Base-by-base conservation (phyloP, 108 stramenopile genomes). In the Skeletonema costatum region DNA sequence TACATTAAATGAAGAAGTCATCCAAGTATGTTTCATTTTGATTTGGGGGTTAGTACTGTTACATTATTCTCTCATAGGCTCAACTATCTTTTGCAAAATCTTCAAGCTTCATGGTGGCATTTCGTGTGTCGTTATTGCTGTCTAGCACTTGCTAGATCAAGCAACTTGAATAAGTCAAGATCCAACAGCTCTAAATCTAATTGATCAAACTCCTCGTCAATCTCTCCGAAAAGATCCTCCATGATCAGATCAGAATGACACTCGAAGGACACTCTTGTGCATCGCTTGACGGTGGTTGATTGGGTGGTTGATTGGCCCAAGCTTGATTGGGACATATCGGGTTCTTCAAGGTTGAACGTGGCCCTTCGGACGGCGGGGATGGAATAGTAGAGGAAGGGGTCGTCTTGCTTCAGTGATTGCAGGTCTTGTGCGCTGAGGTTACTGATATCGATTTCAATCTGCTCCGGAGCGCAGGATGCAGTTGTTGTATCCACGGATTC, bases 301-400 rank as follows among this genome's bases (percentile, higher is more conserved):
- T 25, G 25, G 4, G 44, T 46, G 3, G 44, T n/a, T 2, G 44
- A n/a, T n/a, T 25, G 25, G 25, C 5, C 44, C 3, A n/a, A 46
- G 3, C 44, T 46, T 16, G 44, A 46, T 4, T 4, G 0, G 16
- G 44, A 46, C 44, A 46, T 4, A n/a, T 46, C 44, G 44, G 44
- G 44, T 5, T 46, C 44, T n/a, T 46, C 16, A 46, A 46, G 16
- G 3, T 16, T 3, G 44, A 46, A 5, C 0, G 14, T 16, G 3
- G 60, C 60, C 60, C 60, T 31, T 13, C 25, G 60, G 4, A 61
- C 60, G 10, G 3, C 21, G 14, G 60, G 60, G 60, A 61, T 61
- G 3, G 60, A 61, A 21, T 61, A 61, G 60, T 61, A 61, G 14
- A 61, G 60, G 35, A 61, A 61, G 0, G 60, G 60, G 35, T 61